Evolutionary conservation across 768 basidiomycete genomes (phyloP).

Genomic region (Collybiopsis confluens): DNA sequence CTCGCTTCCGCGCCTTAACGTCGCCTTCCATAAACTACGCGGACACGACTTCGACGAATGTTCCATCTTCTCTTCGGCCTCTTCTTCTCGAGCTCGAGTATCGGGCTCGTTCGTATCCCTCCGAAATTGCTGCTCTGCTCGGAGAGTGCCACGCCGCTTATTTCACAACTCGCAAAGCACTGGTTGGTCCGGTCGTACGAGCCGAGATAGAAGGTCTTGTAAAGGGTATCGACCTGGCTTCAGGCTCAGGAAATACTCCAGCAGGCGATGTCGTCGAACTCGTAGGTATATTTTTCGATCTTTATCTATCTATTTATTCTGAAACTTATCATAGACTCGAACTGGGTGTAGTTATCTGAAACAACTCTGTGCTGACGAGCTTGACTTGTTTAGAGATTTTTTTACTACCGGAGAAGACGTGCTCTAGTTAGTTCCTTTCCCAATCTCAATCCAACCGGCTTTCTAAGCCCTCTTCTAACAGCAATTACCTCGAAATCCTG

Average conservation of each 20-base stretch:
- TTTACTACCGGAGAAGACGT: constrained; percentile 67
- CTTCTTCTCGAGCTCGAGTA: constrained; percentile 84
- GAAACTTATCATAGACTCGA: constrained; percentile 55
- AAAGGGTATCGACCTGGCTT: constrained; percentile 32
- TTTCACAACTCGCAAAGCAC: constrained; percentile 64
- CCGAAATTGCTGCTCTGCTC: constrained; percentile 78
- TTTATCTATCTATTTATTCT: constrained; percentile 1
- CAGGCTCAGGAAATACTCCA: constrained; percentile 16
- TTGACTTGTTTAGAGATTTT: constrained; percentile 77
- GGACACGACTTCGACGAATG: background rate
- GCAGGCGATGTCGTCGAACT: constrained; percentile 87
- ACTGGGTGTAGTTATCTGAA: constrained; percentile 92
- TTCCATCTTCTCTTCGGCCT: constrained; percentile 56
- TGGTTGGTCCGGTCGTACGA: constrained; percentile 64
- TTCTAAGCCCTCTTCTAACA: constrained; percentile 23
- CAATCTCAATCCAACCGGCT: background rate
- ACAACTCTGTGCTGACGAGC: constrained; percentile 88
- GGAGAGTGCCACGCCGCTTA: constrained; percentile 87
- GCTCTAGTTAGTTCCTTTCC: constrained; percentile 47
- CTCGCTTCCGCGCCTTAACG: constrained; percentile 56
- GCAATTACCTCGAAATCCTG: constrained; percentile 83
- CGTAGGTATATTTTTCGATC: constrained; percentile 33
- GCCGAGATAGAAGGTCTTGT: constrained; percentile 82
- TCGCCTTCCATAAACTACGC: background rate
- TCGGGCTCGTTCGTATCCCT: constrained; percentile 68